Conservation (phyloP, 208 protist species). For the Crithidia fasciculata region DNA sequence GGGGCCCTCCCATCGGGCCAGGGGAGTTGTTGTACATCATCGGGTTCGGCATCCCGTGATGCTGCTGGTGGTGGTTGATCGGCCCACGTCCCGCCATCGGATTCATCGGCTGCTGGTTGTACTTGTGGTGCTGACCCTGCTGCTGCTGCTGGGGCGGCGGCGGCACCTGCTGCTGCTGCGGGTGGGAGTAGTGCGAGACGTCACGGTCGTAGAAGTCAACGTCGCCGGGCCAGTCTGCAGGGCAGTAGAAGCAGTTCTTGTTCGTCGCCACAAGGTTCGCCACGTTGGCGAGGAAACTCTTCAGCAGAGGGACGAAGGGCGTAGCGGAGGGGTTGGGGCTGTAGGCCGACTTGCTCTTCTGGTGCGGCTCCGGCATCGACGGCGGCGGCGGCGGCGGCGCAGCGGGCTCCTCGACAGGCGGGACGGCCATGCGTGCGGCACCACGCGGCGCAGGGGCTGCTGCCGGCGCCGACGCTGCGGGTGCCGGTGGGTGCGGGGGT, state of each 20-base stretch:
- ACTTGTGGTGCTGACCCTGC: slow-evolving; percentile 35
- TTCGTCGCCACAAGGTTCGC: slow-evolving; percentile 51
- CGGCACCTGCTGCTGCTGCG: background rate
- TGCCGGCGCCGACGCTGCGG: background rate
- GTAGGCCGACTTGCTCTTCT: slow-evolving; percentile 43
- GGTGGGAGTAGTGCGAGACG: slow-evolving; percentile 66
- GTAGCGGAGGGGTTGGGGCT: slow-evolving; percentile 54
- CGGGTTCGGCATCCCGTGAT: slow-evolving; percentile 23
- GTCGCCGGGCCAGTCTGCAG: slow-evolving; percentile 62
- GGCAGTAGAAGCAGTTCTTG: slow-evolving; percentile 53
- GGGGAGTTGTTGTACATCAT: slow-evolving; percentile 24
- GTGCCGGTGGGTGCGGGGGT: background rate
- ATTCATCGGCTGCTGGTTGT: slow-evolving; percentile 24
- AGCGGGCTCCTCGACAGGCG: slow-evolving; percentile 21
- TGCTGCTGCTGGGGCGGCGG: slow-evolving; percentile 8
- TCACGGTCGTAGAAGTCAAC: slow-evolving; percentile 70
- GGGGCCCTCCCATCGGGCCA: slow-evolving; percentile 18
- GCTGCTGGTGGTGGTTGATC: slow-evolving; percentile 41
- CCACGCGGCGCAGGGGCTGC: slow-evolving; percentile 7
- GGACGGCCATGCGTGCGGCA: slow-evolving; percentile 20
- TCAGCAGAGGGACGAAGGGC: slow-evolving; percentile 53
- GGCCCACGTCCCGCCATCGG: slow-evolving; percentile 21
- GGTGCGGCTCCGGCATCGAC: slow-evolving; percentile 22
- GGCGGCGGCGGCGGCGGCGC: slow-evolving; percentile 11
- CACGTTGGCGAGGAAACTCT: slow-evolving; percentile 59